phyloP scores from a whole-genome alignment of 805 yeast genomes.

The Wickerhamomyces queroliae region DNA sequence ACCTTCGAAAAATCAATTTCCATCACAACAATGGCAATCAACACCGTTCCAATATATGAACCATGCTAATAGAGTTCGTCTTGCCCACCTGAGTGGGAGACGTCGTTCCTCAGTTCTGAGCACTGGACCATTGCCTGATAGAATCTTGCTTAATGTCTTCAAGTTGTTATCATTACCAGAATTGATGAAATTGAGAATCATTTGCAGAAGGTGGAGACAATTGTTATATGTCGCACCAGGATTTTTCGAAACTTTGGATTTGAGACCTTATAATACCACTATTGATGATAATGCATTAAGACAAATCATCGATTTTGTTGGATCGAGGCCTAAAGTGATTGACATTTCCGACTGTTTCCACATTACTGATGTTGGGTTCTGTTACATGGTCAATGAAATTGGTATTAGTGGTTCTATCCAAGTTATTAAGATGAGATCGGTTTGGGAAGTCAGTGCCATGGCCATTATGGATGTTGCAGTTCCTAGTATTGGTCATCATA shows the following conservation, averaged over 20 bases:
- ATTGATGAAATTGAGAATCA: slow-evolving; percentile 52
- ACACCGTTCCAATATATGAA: slow-evolving; percentile 47
- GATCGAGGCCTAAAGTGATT: slow-evolving; percentile 55
- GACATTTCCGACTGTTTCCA: slow-evolving; percentile 73
- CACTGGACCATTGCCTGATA: slow-evolving; percentile 58
- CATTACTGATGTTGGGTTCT: slow-evolving; percentile 70
- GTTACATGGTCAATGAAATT: slow-evolving; percentile 62
- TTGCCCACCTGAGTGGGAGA: slow-evolving; percentile 38
- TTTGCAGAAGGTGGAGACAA: slow-evolving; percentile 66
- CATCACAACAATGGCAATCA: slow-evolving; percentile 14
- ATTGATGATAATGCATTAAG: slow-evolving; percentile 53
- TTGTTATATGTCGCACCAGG: slow-evolving; percentile 51
- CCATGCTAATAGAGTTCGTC: slow-evolving; percentile 45
- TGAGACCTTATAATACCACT: slow-evolving; percentile 56
- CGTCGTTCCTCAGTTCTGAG: slow-evolving; percentile 54
- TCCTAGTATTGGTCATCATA: slow-evolving; percentile 52
- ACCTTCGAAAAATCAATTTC: slow-evolving; percentile 30
- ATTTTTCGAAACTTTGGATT: slow-evolving; percentile 45
- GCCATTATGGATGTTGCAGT: slow-evolving; percentile 74
- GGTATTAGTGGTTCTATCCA: slow-evolving; percentile 59
- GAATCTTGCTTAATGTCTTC: slow-evolving; percentile 48
- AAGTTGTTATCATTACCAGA: slow-evolving; percentile 47
- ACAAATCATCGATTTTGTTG: slow-evolving; percentile 63
- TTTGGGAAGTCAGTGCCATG: slow-evolving; percentile 77
- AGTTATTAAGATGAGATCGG: slow-evolving; percentile 54